Evolutionary conservation across 257 asterid species (phyloP).

Genomic region (Ocimum tenuiflorum): DNA sequence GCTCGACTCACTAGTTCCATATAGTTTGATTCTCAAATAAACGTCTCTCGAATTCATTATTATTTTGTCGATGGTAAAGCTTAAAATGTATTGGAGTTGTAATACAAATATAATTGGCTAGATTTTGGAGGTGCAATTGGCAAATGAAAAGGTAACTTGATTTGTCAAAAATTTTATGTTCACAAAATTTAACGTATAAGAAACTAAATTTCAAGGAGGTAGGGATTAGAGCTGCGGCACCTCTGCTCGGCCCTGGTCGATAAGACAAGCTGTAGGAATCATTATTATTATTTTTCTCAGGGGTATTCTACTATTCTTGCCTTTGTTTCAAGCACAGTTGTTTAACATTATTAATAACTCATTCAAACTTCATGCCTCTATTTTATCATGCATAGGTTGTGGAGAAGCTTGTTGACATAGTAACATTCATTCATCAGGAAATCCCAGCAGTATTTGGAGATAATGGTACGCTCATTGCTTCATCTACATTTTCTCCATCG

Average conservation of each 20-base stretch:
- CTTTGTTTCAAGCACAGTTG: neutral
- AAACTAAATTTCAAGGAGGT: neutral
- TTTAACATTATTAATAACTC: neutral
- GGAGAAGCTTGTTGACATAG: constrained; percentile 95
- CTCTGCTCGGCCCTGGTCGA: neutral
- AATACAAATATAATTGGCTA: too few species aligned
- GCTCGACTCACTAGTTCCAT: too few species aligned
- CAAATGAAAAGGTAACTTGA: too few species aligned
- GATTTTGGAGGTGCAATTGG: too few species aligned
- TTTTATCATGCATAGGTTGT: constrained; percentile 48
- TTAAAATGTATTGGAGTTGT: too few species aligned
- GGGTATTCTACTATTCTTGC: neutral
- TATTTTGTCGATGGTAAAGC: too few species aligned
- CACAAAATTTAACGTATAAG: neutral
- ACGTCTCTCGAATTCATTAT: too few species aligned
- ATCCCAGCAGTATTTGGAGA: constrained; percentile 73
- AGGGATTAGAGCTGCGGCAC: neutral
- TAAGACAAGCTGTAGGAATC: neutral
- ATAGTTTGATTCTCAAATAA: too few species aligned
- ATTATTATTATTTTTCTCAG: neutral
- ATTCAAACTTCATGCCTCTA: constrained; percentile 10
- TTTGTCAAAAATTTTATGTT: neutral
- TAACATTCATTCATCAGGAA: constrained; percentile 77
- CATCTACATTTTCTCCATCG: neutral
- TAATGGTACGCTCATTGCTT: constrained; percentile 44